phyloP scores from a whole-genome alignment of 768 basidiomycete species.

The Paxillus involutus region DNA sequence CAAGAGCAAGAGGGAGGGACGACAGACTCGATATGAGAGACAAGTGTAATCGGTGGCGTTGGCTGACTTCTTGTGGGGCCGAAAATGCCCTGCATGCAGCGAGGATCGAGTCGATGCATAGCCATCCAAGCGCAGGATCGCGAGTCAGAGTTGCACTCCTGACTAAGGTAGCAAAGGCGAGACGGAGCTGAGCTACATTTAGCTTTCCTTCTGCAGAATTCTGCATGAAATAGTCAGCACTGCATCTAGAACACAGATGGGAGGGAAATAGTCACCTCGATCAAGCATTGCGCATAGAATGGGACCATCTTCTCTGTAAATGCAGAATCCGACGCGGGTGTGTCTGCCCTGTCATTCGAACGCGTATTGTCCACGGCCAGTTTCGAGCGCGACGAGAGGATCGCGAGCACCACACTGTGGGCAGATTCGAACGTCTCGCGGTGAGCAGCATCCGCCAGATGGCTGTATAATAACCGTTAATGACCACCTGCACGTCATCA shows the following conservation, averaged over 20 bases:
- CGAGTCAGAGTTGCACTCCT: slow-evolving; percentile 50
- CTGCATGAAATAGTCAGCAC: slow-evolving; percentile 32
- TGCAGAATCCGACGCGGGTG: slow-evolving; percentile 21
- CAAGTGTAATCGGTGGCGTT: slow-evolving; percentile 57
- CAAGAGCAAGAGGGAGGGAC: slow-evolving; percentile 55
- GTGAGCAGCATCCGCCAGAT: slow-evolving; percentile 54
- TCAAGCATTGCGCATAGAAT: slow-evolving; percentile 69
- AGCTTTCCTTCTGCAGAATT: slow-evolving; percentile 64
- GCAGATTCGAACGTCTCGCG: slow-evolving; percentile 85
- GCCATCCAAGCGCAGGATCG: slow-evolving; percentile 57
- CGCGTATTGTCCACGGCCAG: slow-evolving; percentile 16
- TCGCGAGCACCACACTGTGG: slow-evolving; percentile 78
- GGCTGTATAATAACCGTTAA: slow-evolving; percentile 37
- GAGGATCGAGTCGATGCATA: slow-evolving; percentile 61
- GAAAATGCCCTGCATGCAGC: slow-evolving; percentile 38
- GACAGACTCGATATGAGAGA: slow-evolving; percentile 66
- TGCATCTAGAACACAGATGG: not conserved
- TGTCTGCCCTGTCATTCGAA: slow-evolving; percentile 5
- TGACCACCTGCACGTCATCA: not conserved
- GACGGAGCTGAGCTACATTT: slow-evolving; percentile 61
- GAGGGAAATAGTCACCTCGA: slow-evolving; percentile 52
- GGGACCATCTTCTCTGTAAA: slow-evolving; percentile 64
- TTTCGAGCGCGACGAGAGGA: slow-evolving; percentile 64
- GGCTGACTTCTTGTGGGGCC: slow-evolving; percentile 15
- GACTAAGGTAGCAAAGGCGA: slow-evolving; percentile 76